Evolutionary conservation across 2,329 filamentous ascomycete genomes (phyloP), one percentile per base, ranked within the genome.

Genomic region (Podosphaera fusca): DNA sequence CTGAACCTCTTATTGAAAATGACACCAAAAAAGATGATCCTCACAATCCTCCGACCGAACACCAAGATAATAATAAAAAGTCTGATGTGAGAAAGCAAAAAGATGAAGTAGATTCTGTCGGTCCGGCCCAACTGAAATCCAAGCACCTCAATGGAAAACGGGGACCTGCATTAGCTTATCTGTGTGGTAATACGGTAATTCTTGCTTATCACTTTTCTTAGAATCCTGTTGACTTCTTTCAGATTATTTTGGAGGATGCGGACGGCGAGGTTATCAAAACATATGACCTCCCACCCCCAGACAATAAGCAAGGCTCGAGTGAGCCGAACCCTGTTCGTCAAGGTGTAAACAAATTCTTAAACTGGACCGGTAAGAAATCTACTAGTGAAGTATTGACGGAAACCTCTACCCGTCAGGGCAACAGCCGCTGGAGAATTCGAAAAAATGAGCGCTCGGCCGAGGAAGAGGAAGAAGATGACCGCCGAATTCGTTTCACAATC

Each of bases 201-300:
- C 51, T 29, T 34, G 3, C 3, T 33, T 21, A 21, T 35, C 29
- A 5, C 12, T 29, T 55, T 9, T 56, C 33, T 5, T n/a, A 29
- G 21, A 45, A 5, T 46, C 3, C 29, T 12, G 46, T 62, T 65
- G 60, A 64, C 56, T 57, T 21, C 0, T 14, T 35, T 2, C 42
- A 86, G 72, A 87, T 94, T 61, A 90, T 94, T 66, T 84, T 94
- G 14, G 86, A 94, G 70, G 85, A 94, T 60, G 84, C 85, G 67
- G 82, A 89, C 63, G 86, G 86, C 49, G 87, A 94, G 67, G 87
- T 94, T 36, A 78, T 94, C 67, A 89, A 89, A 71, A 81, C 85
- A 58, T 89, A 88, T 66, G 82, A 89, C 61, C 76, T 90, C 34
- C 46, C 46, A 30, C 82, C 84, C 0, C 69, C 77, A 33, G 40